These are phyloP conservation scores for Jimgerdemannia lactiflua DNA, from an alignment of 192 early-diverging fungal genomes.

Conservation along the genomic window DNA sequence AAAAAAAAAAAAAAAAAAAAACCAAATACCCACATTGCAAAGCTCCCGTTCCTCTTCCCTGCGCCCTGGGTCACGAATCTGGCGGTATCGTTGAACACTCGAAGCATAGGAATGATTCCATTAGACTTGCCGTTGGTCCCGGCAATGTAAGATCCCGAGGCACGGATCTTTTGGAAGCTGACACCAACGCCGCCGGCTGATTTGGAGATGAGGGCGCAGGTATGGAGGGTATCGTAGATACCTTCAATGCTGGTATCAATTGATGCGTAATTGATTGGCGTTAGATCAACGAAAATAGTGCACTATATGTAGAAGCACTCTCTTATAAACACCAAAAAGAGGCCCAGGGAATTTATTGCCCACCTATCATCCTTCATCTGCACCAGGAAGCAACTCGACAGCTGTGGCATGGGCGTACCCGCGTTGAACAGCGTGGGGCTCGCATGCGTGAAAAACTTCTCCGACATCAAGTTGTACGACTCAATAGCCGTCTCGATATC, in stretches of 20 bases:
- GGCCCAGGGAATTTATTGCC: not conserved
- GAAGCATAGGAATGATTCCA: slow-evolving; percentile 95
- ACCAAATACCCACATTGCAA: slow-evolving; percentile 69
- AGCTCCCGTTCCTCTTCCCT: slow-evolving; percentile 94
- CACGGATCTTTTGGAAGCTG: slow-evolving; percentile 93
- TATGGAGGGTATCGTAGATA: slow-evolving; percentile 95
- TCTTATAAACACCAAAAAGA: not conserved
- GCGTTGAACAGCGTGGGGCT: slow-evolving; percentile 97
- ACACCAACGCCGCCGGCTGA: slow-evolving; percentile 95
- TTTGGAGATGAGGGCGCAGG: slow-evolving; percentile 96
- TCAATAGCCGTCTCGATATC: slow-evolving; percentile 87
- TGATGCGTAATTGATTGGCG: not conserved
- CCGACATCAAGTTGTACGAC: slow-evolving; percentile 90
- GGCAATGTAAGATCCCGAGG: slow-evolving; percentile 92
- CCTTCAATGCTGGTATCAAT: slow-evolving; percentile 74
- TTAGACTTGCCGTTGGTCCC: slow-evolving; percentile 97
- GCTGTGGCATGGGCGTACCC: slow-evolving; percentile 93
- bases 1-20: not conserved
- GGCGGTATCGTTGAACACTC: slow-evolving; percentile 97
- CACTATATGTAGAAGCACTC: not conserved
- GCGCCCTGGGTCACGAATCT: slow-evolving; percentile 98
- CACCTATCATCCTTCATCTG: slow-evolving; percentile 88
- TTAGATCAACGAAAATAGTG: not conserved
- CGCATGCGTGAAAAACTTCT: slow-evolving; percentile 95
- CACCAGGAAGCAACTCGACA: slow-evolving; percentile 92